These are phyloP conservation scores for Pezicula rhizophila DNA, from an alignment of 2,329 filamentous ascomycete species.

Conservation along the genomic window DNA sequence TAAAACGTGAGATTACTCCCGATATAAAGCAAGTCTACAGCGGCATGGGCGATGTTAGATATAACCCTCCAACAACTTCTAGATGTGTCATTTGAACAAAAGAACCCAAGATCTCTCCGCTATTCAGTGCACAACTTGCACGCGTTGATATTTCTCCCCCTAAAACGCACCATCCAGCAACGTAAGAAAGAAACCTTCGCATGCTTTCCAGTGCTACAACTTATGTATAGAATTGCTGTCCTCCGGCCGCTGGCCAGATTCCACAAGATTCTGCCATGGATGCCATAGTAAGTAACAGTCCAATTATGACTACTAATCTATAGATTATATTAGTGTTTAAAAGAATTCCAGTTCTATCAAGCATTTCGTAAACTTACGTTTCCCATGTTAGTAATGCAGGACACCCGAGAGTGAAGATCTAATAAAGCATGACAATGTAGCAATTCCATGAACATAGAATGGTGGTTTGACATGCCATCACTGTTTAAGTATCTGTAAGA, in stretches of 20 bases:
- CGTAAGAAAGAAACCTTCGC: not conserved
- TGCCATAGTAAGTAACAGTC: slow-evolving; percentile 1
- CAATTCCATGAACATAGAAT: slow-evolving; percentile 2
- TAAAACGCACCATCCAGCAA: slow-evolving; percentile 3
- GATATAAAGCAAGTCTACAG: slow-evolving; percentile 8
- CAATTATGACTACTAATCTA: slow-evolving; percentile 1
- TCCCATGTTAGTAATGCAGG: not conserved
- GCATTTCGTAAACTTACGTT: not conserved
- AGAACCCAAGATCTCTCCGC: not conserved
- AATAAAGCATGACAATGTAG: slow-evolving; percentile 1
- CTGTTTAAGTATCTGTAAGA: not conserved
- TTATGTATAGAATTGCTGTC: slow-evolving; percentile 6
- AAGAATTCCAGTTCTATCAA: not conserved
- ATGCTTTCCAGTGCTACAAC: not conserved
- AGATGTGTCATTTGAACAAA: slow-evolving; percentile 1
- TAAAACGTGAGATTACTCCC: slow-evolving; percentile 5
- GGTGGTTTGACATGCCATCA: not conserved
- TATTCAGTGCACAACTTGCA: not conserved
- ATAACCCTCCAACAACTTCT: not conserved
- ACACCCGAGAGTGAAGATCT: slow-evolving; percentile 1
- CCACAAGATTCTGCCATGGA: slow-evolving; percentile 3
- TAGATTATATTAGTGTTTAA: not conserved
- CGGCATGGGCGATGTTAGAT: slow-evolving; percentile 1
- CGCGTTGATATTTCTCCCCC: slow-evolving; percentile 4
- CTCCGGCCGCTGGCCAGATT: slow-evolving; percentile 2